Evolutionary conservation across 495 filamentous ascomycete genomes (phyloP).

Genomic region (Evernia prunastri): DNA sequence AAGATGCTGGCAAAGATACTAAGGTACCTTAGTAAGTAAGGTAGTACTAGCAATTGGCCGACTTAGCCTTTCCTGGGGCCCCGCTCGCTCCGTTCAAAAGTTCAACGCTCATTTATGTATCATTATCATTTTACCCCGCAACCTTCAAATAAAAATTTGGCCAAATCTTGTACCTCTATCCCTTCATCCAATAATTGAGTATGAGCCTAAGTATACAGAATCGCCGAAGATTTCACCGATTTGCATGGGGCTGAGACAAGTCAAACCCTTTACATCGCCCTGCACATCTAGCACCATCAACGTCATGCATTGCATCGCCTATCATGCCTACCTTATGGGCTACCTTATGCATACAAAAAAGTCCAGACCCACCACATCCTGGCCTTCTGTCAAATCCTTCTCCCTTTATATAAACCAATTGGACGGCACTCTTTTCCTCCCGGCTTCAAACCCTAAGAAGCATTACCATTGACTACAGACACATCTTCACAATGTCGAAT

Average conservation of each 20-base stretch:
- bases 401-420: not conserved
- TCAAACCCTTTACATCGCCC: not conserved
- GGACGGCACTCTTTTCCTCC: not conserved
- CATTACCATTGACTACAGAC: too few relatives aligned
- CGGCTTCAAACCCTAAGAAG: too few relatives aligned
- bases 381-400: not conserved
- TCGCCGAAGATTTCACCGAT: not conserved
- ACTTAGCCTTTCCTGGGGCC: not conserved
- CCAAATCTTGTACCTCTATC: too few relatives aligned
- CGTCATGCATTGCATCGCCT: not conserved
- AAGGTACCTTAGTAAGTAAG: too few relatives aligned
- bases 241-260: not conserved
- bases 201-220: not conserved
- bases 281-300: not conserved
- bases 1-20: too few relatives aligned
- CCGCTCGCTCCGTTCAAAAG: too few relatives aligned
- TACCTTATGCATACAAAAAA: not conserved
- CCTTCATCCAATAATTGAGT: not conserved
- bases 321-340: not conserved
- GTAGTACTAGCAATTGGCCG: not conserved
- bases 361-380: not conserved
- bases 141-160: not conserved
- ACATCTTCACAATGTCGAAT: constrained; percentile 9
- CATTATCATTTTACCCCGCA: not conserved
- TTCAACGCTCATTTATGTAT: not conserved